These are phyloP conservation scores for Lentinula boryana DNA, from an alignment of 768 basidiomycete genomes.

Conservation along the genomic window DNA sequence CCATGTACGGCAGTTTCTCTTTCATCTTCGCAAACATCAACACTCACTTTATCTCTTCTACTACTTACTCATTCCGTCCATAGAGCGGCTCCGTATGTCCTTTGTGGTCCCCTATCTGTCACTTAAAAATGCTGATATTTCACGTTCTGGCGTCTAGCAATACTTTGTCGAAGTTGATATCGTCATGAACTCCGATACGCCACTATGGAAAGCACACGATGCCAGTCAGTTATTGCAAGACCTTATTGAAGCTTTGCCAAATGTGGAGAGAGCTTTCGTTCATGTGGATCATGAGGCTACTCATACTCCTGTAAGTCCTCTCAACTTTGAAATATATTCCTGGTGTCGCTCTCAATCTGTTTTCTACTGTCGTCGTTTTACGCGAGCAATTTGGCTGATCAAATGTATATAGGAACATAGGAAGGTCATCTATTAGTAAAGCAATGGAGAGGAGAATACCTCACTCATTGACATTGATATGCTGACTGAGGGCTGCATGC, in stretches of 20 bases:
- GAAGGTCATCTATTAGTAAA: neutral
- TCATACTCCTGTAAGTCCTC: constrained; percentile 1
- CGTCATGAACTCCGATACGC: constrained; percentile 85
- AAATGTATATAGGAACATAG: neutral
- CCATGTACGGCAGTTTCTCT: constrained; percentile 40
- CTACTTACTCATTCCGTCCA: neutral
- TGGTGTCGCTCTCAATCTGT: no score
- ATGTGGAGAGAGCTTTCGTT: constrained; percentile 90
- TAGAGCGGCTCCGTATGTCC: constrained; percentile 3
- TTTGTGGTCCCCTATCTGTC: neutral
- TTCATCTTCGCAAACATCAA: neutral
- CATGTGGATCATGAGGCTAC: constrained; percentile 88
- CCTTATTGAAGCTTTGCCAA: constrained; percentile 82
- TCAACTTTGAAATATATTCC: no score
- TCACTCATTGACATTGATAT: no score
- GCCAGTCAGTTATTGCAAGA: constrained; percentile 80
- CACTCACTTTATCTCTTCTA: no score
- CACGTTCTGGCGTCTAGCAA: constrained; percentile 36
- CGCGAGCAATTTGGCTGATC: neutral
- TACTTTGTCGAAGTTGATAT: constrained; percentile 96
- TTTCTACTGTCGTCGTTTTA: no score
- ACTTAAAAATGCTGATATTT: neutral
- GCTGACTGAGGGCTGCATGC: no score
- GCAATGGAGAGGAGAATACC: neutral
- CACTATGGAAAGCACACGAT: constrained; percentile 86